phyloP scores from a whole-genome alignment of 2,329 filamentous ascomycete genomes.

The Xylariaceae sp. region DNA sequence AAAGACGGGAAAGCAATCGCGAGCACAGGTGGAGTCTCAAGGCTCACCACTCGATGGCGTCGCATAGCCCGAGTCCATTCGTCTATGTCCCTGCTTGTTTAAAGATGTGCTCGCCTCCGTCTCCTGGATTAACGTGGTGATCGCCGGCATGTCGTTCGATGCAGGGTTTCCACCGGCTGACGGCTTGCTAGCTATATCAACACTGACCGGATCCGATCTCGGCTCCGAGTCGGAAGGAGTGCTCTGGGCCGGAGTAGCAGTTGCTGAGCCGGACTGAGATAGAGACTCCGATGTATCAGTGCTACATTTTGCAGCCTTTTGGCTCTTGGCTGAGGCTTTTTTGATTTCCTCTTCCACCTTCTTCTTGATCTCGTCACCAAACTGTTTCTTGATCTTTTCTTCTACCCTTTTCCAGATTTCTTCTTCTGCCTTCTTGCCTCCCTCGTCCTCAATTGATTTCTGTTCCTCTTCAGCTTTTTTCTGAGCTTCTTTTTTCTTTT shows the following conservation, averaged over 20 bases:
- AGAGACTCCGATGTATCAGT: not conserved
- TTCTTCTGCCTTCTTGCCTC: slow-evolving; percentile 29
- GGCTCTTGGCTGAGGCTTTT: not conserved
- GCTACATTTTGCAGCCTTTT: not conserved
- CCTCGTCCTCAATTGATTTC: slow-evolving; percentile 37
- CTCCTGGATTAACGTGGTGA: not conserved
- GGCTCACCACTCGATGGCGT: slow-evolving; percentile 22
- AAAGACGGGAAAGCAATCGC: not conserved
- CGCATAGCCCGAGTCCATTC: slow-evolving; percentile 24
- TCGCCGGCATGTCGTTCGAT: not conserved
- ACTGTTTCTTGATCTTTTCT: slow-evolving; percentile 9
- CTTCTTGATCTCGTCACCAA: slow-evolving; percentile 10
- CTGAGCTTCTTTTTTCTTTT: slow-evolving; percentile 25
- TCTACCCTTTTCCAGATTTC: slow-evolving; percentile 12
- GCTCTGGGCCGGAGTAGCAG: no score
- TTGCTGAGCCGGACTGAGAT: no score
- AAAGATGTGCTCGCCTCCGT: slow-evolving; percentile 7
- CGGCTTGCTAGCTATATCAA: not conserved
- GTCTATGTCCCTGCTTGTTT: slow-evolving; percentile 6
- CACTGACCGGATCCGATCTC: not conserved
- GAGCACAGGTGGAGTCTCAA: slow-evolving; percentile 6
- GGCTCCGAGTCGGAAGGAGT: no score
- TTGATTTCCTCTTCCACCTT: slow-evolving; percentile 11
- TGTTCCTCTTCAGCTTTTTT: slow-evolving; percentile 45
- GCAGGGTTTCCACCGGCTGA: not conserved